Base-by-base conservation (phyloP, 768 basidiomycete species). In the Termitomyces sp. region DNA sequence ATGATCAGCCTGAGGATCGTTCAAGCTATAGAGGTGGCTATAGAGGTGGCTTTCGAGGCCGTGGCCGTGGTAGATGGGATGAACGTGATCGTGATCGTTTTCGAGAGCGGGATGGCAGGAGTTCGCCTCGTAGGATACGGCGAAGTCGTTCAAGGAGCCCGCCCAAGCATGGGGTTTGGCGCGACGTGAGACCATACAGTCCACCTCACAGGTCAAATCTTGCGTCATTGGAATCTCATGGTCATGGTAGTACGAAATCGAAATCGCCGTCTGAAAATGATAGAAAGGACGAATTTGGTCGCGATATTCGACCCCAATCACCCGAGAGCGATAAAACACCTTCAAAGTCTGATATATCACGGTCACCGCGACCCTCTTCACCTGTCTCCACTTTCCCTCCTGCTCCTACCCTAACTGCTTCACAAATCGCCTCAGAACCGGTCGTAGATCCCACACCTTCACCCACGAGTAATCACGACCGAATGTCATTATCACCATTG, bases 221-320 rank as follows among this genome's bases (percentile, higher is more conserved):
- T 59, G 68, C 75, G 36, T 66, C 70, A 38, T 50, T 67, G 57
- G 57, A 38, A 50, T 34, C 72, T 58, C 67, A 65, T 48, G 59
- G 68, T 54, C 68, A 65, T 64, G 63, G 71, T 67, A 66, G 71
- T 59, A 59, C 69, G 55, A 66, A 68, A 43, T 47, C 49, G 6
- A 51, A 47, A 45, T 38, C 68, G 29, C 65, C 59, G 50, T 69
- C 65, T 64, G 56, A 69, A 53, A 70, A 69, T 25, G 84, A 71
- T n/a, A 86, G 77, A 60, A 91, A 86, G 74, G 91, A 94, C 81
- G 91, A 94, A 73, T 94, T 94, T 74, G 91, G 92, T 66, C 86
- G 92, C 67, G 91, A 93, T 71, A 81, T 92, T 69, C 82, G 91
- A 67, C 76, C 82, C 40, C 73, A 76, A 46, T 86, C 89, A 43